Evolutionary conservation across 305 asterid genomes (phyloP).

Genomic region (Fraxinus ornus): DNA sequence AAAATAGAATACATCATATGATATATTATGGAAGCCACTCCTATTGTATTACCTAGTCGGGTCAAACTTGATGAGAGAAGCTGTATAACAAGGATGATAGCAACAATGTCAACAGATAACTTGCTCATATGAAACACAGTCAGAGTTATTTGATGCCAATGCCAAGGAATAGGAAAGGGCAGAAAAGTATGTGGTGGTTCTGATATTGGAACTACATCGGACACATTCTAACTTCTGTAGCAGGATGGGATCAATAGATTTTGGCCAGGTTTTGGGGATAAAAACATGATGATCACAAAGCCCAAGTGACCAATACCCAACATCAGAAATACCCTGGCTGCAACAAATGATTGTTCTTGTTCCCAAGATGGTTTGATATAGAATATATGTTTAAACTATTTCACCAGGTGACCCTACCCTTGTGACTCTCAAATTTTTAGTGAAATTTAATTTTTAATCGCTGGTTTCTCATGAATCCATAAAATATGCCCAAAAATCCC

Average conservation of each 20-base stretch:
- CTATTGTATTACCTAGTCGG: not conserved
- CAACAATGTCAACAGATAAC: not conserved
- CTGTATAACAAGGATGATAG: not conserved
- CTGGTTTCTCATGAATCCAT: constrained; percentile 7
- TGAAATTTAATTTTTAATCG: not conserved
- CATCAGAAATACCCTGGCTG: not conserved
- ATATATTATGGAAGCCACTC: not conserved
- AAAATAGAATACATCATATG: not conserved
- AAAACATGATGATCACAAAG: not conserved
- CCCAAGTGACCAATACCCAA: not conserved
- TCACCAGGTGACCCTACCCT: not conserved
- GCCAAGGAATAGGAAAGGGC: not conserved
- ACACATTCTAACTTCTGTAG: not conserved
- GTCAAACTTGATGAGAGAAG: not conserved
- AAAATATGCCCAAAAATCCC: constrained; percentile 8
- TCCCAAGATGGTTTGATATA: not conserved
- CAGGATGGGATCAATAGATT: not conserved
- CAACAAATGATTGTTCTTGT: not conserved
- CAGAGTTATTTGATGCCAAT: not conserved
- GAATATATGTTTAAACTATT: not conserved
- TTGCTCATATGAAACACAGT: not conserved
- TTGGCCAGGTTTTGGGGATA: not conserved
- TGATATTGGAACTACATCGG: not conserved
- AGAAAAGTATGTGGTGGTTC: not conserved
- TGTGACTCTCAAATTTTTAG: constrained; percentile 11